These are phyloP conservation scores for Vitis labrusca DNA, from an alignment of 164 flowering plant genomes.

Conservation along the genomic window DNA sequence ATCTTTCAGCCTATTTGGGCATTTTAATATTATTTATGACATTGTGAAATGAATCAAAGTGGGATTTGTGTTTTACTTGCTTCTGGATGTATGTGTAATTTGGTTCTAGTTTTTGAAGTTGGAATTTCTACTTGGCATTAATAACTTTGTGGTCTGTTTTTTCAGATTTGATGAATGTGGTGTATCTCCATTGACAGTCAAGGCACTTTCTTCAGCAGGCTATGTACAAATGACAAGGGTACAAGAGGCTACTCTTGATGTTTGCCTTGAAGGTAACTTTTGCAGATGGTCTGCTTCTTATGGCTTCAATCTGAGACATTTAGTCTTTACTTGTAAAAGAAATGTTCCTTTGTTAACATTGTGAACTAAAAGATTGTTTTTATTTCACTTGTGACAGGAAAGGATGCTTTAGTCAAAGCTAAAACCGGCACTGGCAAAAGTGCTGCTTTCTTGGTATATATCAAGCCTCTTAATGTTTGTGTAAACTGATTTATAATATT, in stretches of 20 bases:
- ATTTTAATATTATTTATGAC: neutral
- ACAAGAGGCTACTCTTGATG: slow-evolving; percentile 79
- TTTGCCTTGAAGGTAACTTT: slow-evolving; percentile 66
- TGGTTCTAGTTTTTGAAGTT: neutral
- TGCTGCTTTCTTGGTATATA: slow-evolving; percentile 85
- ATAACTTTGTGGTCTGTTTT: neutral
- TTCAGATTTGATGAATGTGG: slow-evolving; percentile 80
- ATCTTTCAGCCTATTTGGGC: neutral
- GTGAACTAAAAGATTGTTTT: neutral
- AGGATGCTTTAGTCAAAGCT: slow-evolving; percentile 89
- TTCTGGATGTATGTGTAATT: no score
- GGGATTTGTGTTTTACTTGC: neutral
- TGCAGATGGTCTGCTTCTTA: neutral
- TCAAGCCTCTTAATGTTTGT: slow-evolving; percentile 6
- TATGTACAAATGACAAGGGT: slow-evolving; percentile 85
- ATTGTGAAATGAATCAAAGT: neutral
- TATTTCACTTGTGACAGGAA: slow-evolving; percentile 49
- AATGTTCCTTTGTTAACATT: neutral
- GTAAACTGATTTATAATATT: slow-evolving; percentile 8
- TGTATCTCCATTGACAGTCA: slow-evolving; percentile 79
- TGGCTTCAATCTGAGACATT: neutral
- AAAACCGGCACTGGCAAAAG: slow-evolving; percentile 95
- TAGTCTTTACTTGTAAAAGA: neutral
- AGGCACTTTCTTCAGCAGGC: slow-evolving; percentile 82
- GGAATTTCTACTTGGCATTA: neutral